Evolutionary conservation across 2,329 filamentous ascomycete species (phyloP).

Genomic region (Exophiala alcalophila): DNA sequence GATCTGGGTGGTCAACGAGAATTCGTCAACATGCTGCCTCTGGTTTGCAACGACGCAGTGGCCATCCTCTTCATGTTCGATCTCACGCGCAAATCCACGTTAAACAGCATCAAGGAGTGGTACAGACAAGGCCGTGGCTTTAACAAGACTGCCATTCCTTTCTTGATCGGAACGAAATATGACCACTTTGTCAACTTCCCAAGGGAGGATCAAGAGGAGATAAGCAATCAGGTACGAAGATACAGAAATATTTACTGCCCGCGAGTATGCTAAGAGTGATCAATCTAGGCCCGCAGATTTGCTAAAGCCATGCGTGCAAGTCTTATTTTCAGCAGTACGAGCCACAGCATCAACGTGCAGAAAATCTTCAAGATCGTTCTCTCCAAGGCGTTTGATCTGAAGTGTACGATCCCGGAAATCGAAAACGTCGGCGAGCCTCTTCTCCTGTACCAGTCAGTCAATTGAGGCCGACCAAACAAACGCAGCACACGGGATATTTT

Average conservation of each 20-base stretch:
- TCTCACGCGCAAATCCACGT: slow-evolving; percentile 91
- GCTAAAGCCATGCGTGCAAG: slow-evolving; percentile 98
- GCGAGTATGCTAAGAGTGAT: too few relatives aligned
- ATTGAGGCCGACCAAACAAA: too few relatives aligned
- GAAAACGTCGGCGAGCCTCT: slow-evolving; percentile 96
- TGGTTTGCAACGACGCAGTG: slow-evolving; percentile 99
- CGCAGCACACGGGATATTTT: too few relatives aligned
- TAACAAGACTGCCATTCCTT: slow-evolving; percentile 99
- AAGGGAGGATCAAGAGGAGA: slow-evolving; percentile 95
- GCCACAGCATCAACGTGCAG: slow-evolving; percentile 98
- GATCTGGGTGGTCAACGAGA: slow-evolving; percentile 96
- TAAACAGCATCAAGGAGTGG: slow-evolving; percentile 99
- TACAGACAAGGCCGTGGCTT: slow-evolving; percentile 96
- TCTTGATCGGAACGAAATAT: slow-evolving; percentile 95
- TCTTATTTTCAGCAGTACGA: slow-evolving; percentile 97
- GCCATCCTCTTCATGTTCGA: slow-evolving; percentile 99
- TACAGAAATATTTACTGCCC: too few relatives aligned
- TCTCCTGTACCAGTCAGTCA: slow-evolving; percentile 73
- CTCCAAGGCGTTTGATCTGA: slow-evolving; percentile 96
- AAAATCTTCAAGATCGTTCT: slow-evolving; percentile 99
- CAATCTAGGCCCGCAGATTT: slow-evolving; percentile 76
- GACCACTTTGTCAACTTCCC: slow-evolving; percentile 99
- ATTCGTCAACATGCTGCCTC: slow-evolving; percentile 98
- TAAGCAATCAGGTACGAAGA: slow-evolving; percentile 76
- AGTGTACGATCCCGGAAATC: slow-evolving; percentile 98